These are phyloP conservation scores for Hypomyces rosellus DNA, from an alignment of 2,329 filamentous ascomycete genomes.

Conservation along the genomic window DNA sequence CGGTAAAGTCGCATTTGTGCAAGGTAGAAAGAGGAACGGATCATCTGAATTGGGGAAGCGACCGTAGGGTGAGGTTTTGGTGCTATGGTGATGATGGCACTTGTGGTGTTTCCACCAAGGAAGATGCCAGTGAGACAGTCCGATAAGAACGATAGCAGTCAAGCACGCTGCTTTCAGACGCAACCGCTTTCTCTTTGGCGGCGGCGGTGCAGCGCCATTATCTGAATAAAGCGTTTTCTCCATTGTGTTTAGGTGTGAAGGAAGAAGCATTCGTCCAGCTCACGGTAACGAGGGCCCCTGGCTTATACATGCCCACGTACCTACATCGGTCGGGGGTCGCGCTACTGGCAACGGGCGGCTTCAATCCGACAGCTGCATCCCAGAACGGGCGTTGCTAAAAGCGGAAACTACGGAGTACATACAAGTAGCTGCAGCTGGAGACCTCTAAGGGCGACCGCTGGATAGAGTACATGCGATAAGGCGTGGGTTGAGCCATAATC, in stretches of 20 bases:
- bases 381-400: too few relatives aligned
- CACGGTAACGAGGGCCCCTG: too few relatives aligned
- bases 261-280: background rate
- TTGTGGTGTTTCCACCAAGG: constrained; percentile 7
- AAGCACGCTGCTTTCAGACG: background rate
- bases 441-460: too few relatives aligned
- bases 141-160: constrained; percentile 1
- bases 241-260: too few relatives aligned
- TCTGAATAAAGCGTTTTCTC: background rate
- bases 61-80: constrained; percentile 11
- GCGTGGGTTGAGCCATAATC: too few relatives aligned
- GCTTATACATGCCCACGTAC: too few relatives aligned
- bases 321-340: too few relatives aligned
- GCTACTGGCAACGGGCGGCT: too few relatives aligned
- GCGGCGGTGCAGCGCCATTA: background rate
- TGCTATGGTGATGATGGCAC: constrained; percentile 5
- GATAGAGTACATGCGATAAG: too few relatives aligned
- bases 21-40: constrained; percentile 42
- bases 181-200: background rate
- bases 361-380: too few relatives aligned
- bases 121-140: background rate
- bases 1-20: constrained; percentile 35
- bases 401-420: too few relatives aligned
- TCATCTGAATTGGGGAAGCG: constrained; percentile 36
- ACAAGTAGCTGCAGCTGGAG: too few relatives aligned